Conservation (phyloP, 441 rosid genomes). For the Mallotus repandus region DNA sequence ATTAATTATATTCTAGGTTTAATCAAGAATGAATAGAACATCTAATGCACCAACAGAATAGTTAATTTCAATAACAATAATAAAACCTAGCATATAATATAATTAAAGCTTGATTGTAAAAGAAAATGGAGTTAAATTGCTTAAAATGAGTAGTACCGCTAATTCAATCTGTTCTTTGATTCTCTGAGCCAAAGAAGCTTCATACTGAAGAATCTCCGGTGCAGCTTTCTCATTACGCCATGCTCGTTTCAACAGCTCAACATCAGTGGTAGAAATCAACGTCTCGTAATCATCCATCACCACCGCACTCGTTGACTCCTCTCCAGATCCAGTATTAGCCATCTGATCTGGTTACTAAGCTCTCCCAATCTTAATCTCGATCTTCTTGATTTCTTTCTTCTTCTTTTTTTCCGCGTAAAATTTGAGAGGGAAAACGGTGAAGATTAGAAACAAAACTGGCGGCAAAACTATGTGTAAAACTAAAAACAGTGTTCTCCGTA, state of each 20-base stretch:
- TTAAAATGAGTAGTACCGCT: conserved; percentile 29
- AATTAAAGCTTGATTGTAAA: no score
- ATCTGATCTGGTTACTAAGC: conserved; percentile 22
- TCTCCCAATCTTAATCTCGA: background rate
- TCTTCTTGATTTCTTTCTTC: background rate
- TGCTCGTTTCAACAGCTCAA: conserved; percentile 52
- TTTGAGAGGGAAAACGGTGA: conserved; percentile 20
- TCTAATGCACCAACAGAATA: no score
- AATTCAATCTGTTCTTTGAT: conserved; percentile 60
- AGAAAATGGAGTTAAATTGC: no score
- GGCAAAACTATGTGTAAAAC: conserved; percentile 21
- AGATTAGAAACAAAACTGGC: conserved; percentile 13
- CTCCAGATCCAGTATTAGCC: conserved; percentile 31
- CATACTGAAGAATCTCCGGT: conserved; percentile 63
- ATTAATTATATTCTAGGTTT: no score
- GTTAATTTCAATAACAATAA: no score
- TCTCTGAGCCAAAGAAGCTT: conserved; percentile 47
- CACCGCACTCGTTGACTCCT: conserved; percentile 25
- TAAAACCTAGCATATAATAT: no score
- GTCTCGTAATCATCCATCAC: conserved; percentile 47
- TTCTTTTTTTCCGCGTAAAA: background rate
- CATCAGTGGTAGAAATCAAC: conserved; percentile 54
- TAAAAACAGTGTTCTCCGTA: background rate
- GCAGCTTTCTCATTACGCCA: conserved; percentile 78
- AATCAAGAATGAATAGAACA: no score